phyloP scores from a whole-genome alignment of 2,329 filamentous ascomycete genomes.

The Penicillium sp. region DNA sequence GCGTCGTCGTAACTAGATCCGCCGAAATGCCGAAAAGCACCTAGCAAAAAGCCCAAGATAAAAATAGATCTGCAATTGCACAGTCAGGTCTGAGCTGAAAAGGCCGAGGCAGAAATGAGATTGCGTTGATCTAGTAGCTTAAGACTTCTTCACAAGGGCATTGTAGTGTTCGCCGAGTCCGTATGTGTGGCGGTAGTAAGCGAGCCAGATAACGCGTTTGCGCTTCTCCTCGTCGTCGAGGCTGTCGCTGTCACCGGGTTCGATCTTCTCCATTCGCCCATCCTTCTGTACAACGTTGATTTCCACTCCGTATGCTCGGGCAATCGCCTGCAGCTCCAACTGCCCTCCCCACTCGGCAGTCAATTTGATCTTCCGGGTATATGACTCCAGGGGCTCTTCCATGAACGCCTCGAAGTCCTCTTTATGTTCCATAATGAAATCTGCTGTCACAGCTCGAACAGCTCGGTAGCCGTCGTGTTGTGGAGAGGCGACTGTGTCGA shows the following conservation, averaged over 20 bases:
- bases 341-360: slow-evolving; percentile 97
- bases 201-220: slow-evolving; percentile 74
- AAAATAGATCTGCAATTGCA: not conserved
- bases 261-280: slow-evolving; percentile 73
- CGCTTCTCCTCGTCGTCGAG: slow-evolving; percentile 44
- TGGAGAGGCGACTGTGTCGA: slow-evolving; percentile 35
- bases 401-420: slow-evolving; percentile 86
- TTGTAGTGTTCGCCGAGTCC: slow-evolving; percentile 98
- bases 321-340: slow-evolving; percentile 81
- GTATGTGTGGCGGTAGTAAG: slow-evolving; percentile 92
- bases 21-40: not conserved
- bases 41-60: not conserved
- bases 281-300: slow-evolving; percentile 83
- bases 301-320: slow-evolving; percentile 72
- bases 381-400: slow-evolving; percentile 72
- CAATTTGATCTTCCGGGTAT: slow-evolving; percentile 72
- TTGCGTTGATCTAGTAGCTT: slow-evolving; percentile 7
- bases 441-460: slow-evolving; percentile 69
- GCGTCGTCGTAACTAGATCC: slow-evolving; percentile 34
- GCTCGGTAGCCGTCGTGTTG: slow-evolving; percentile 57
- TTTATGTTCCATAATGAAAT: slow-evolving; percentile 69
- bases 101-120: not conserved
- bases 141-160: slow-evolving; percentile 60
- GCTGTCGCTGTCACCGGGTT: slow-evolving; percentile 46
- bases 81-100: not conserved